Conservation (phyloP, 805 yeast species). For the Candida sanyiensis region DNA sequence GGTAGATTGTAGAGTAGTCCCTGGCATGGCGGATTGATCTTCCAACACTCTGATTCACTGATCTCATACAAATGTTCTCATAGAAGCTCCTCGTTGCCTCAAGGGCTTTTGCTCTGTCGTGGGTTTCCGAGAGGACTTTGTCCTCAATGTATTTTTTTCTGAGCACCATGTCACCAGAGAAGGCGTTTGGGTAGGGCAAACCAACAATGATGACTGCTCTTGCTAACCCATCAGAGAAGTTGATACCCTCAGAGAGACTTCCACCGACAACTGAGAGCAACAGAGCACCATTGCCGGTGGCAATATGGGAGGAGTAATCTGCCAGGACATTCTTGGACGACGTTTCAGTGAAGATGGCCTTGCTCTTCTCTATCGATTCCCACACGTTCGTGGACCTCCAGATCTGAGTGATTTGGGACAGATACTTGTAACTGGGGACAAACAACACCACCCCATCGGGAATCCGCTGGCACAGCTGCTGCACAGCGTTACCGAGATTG, state of each 20-base stretch:
- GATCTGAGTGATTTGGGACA: constrained; percentile 39
- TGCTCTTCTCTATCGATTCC: constrained; percentile 32
- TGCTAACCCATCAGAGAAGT: constrained; percentile 83
- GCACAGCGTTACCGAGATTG: constrained; percentile 45
- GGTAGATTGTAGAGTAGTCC: constrained; percentile 73
- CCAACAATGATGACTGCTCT: constrained; percentile 85
- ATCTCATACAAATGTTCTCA: constrained; percentile 84
- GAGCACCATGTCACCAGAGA: constrained; percentile 75
- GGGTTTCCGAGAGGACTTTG: constrained; percentile 43
- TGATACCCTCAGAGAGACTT: constrained; percentile 87
- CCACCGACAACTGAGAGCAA: constrained; percentile 89
- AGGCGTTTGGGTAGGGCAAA: constrained; percentile 80
- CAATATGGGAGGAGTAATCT: constrained; percentile 44
- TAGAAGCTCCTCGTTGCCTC: constrained; percentile 51
- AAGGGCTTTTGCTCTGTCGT: constrained; percentile 39
- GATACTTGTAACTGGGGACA: constrained; percentile 78
- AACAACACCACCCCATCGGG: constrained; percentile 80
- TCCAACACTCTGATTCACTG: constrained; percentile 90
- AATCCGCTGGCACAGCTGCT: constrained; percentile 36
- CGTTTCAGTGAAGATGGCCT: constrained; percentile 55
- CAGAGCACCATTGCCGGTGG: constrained; percentile 48
- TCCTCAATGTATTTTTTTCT: constrained; percentile 59
- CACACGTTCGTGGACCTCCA: constrained; percentile 46
- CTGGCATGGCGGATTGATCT: constrained; percentile 79
- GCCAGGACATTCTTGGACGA: constrained; percentile 42